These are phyloP conservation scores for Colletotrichum tofieldiae DNA, from an alignment of 2,329 filamentous ascomycete genomes.

Conservation along the genomic window DNA sequence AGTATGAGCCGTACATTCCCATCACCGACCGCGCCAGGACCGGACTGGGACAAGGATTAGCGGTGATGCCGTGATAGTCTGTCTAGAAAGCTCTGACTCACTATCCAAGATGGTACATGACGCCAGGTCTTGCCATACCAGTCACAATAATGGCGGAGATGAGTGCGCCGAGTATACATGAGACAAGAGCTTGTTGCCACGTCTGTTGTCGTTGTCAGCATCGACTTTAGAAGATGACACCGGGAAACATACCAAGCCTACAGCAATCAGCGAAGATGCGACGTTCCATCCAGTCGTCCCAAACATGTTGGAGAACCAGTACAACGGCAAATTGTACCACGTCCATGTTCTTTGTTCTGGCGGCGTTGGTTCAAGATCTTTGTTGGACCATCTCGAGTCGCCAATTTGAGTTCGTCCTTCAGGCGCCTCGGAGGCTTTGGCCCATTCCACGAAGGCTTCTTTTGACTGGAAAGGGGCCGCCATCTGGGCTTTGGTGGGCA, in stretches of 20 bases:
- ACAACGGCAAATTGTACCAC: constrained; percentile 49
- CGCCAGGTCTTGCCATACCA: constrained; percentile 49
- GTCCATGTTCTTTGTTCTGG: constrained; percentile 49
- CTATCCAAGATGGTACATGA: constrained; percentile 49
- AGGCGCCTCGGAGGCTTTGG: constrained; percentile 43
- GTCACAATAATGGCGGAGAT: constrained; percentile 47
- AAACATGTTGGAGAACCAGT: constrained; percentile 51
- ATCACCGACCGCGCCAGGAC: constrained; percentile 56
- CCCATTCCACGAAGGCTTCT: constrained; percentile 46
- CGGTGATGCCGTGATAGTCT: rapidly evolving
- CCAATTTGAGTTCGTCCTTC: constrained; percentile 45
- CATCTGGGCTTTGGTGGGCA: constrained; percentile 38
- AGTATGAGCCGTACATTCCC: constrained; percentile 61
- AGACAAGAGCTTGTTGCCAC: constrained; percentile 50
- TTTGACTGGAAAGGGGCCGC: constrained; percentile 47
- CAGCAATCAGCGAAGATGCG: constrained; percentile 48
- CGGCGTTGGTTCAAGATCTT: constrained; percentile 51
- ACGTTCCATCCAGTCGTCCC: constrained; percentile 50
- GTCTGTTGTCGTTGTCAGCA: constrained; percentile 37
- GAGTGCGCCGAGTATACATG: constrained; percentile 47
- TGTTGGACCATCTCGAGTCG: constrained; percentile 50
- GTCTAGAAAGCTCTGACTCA: constrained; percentile 14
- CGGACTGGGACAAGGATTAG: constrained; percentile 45
- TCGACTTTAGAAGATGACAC: rapidly evolving
- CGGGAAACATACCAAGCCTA: constrained; percentile 45